Percentiles rank a stretch among this genome's conserved stretches.
phyloP scores from a whole-genome alignment of 345 rosid genomes.

The Erysimum cheiranthoides region DNA sequence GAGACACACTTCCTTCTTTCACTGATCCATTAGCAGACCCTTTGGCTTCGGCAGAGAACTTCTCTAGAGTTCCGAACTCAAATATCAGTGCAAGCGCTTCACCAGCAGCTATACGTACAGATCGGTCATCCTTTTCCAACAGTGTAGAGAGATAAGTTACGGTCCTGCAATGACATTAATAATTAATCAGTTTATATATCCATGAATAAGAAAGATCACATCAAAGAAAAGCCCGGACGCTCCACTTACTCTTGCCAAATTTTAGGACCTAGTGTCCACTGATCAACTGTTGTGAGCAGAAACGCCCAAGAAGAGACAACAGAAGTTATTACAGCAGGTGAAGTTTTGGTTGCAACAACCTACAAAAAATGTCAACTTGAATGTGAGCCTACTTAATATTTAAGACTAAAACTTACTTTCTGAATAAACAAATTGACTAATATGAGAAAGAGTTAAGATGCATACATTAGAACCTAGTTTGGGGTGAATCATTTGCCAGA shows the following conservation, averaged over 20 bases:
- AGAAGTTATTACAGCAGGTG: conserved; percentile 65
- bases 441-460: conserved; percentile 26
- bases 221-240: background rate
- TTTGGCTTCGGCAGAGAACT: conserved; percentile 59
- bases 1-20: conserved; percentile 58
- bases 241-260: conserved; percentile 74
- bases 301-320: conserved; percentile 94
- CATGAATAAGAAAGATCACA: background rate
- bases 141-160: conserved; percentile 74
- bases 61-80: conserved; percentile 75
- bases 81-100: conserved; percentile 86
- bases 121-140: conserved; percentile 85
- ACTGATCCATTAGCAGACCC: conserved; percentile 48
- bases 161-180: conserved; percentile 55
- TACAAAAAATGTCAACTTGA: conserved; percentile 32
- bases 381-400: background rate
- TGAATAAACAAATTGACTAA: conserved; percentile 15
- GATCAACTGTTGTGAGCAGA: conserved; percentile 74
- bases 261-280: conserved; percentile 64
- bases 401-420: background rate
- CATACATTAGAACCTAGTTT: conserved; percentile 86
- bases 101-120: conserved; percentile 93
- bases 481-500: conserved; percentile 92
- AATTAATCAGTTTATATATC: background rate
- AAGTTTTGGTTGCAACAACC: conserved; percentile 74